Evolutionary conservation across 208 protist species (phyloP), one percentile per base, ranked within the genome.

Genomic region (Leishmania aethiopica): DNA sequence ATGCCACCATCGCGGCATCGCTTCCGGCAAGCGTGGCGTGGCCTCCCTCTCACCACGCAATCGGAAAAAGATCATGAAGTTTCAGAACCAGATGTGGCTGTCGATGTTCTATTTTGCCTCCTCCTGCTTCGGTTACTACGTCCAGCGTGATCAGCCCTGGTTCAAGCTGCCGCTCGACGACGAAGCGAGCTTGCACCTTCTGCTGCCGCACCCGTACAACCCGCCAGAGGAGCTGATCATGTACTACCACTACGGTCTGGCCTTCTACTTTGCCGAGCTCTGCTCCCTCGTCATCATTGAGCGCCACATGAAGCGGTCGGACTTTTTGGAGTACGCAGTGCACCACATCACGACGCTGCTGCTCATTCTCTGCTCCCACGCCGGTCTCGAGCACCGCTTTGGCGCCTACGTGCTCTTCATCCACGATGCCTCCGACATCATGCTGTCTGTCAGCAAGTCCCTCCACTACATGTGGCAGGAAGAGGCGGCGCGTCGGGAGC

Each of bases 1-100:
- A 72, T 75, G 74, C 69, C 75, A 85, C 69, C 71, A 62, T 45
- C 78, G 71, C 53, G 80, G 85, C 47, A 28, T 82, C 42, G 84
- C 83, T 7, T 71, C 78, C 35, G 84, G 83, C 42, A 80, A 71
- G 51, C 83, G 79, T 32, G 86, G 82, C 59, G 88, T 77, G 67
- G 78, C 42, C 37, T 81, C 81, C 71, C 81, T 89, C 67, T 90
- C 89, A 17, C 69, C 8, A 47, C 73, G 47, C 22, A 88, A 86
- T 64, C 85, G 85, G 57, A 70, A 83, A 28, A 89, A 89, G 47
- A 76, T 94, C 59, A 76, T 86, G 42, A 96, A 94, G 82, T 96
- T 96, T 72, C 88, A 93, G 77, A 93, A 92, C 64, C 93, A 96
- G 77, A 19, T 91, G n/a, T 96, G 91, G 93, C 85, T 96, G 25